Percentiles rank a stretch among this genome's conserved stretches.
Conservation (phyloP, 139 green algal species). For the Yamagishiella unicocca region DNA sequence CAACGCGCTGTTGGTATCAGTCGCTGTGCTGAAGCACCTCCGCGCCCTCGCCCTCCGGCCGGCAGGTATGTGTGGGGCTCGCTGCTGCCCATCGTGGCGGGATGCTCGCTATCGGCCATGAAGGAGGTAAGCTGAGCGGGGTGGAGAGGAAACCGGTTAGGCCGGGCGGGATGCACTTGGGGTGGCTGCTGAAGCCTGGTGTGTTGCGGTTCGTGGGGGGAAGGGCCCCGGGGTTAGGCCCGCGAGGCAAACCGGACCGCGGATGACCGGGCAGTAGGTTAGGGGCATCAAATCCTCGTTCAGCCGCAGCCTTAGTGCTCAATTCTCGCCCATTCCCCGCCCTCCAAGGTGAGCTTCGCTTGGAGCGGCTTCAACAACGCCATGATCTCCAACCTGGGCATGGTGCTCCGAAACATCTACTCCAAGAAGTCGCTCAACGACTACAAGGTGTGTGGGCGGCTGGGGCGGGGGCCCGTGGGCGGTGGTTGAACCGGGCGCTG, state of each 20-base stretch:
- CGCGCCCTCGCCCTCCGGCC: background rate
- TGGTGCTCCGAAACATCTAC: conserved; percentile 94
- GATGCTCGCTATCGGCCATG: conserved; percentile 89
- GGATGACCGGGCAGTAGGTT: no score
- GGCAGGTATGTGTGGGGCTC: conserved; percentile 83
- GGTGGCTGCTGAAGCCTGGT: no score
- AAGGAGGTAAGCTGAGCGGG: conserved; percentile 76
- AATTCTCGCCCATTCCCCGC: no score
- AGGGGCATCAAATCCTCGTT: no score
- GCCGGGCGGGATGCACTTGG: no score
- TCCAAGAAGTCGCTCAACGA: conserved; percentile 92
- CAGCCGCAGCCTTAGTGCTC: no score
- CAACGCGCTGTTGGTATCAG: background rate
- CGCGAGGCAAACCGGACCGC: no score
- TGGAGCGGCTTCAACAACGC: conserved; percentile 92
- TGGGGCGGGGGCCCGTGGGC: background rate
- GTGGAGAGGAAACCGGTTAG: background rate
- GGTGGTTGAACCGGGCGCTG: no score
- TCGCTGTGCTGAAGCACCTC: background rate
- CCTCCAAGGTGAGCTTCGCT: conserved; percentile 71
- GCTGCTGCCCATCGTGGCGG: conserved; percentile 88
- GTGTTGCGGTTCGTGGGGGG: no score
- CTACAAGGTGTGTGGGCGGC: conserved; percentile 77
- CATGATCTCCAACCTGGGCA: conserved; percentile 93
- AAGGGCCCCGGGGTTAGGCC: no score